phyloP scores from a whole-genome alignment of 2,329 filamentous ascomycete species.

The Aspergillus luchuensis region DNA sequence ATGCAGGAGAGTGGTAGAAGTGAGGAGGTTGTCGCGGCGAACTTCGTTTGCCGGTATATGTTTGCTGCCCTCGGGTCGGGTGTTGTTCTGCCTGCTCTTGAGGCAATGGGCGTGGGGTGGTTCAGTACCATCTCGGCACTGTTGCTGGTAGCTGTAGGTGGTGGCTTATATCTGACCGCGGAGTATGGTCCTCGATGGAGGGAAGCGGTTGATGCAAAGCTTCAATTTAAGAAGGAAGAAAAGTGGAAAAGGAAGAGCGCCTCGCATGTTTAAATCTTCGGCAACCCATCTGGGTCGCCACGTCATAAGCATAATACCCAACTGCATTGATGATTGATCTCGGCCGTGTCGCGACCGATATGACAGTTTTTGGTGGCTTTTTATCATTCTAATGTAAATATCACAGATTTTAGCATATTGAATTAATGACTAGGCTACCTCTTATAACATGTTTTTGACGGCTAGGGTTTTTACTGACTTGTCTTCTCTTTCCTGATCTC shows the following conservation, averaged over 20 bases:
- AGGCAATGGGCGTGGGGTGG: constrained; percentile 77
- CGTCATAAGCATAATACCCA: background rate
- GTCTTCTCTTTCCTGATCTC: too few species aligned
- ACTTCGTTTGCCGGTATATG: constrained; percentile 76
- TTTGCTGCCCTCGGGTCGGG: constrained; percentile 72
- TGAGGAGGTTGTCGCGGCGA: constrained; percentile 75
- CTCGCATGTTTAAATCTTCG: background rate
- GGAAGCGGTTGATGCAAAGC: constrained; percentile 55
- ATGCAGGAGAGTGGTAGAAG: constrained; percentile 64
- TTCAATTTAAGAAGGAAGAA: constrained; percentile 36
- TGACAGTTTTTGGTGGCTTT: background rate
- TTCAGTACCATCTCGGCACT: constrained; percentile 69
- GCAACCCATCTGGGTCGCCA: background rate
- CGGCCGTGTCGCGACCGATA: background rate
- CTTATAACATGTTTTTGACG: too few species aligned
- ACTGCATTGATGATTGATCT: background rate
- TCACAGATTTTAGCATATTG: background rate
- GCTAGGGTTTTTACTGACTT: too few species aligned
- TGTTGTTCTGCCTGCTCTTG: constrained; percentile 71
- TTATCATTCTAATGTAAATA: background rate
- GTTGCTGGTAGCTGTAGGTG: constrained; percentile 56
- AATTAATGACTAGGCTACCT: background rate
- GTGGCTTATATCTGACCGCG: constrained; percentile 52
- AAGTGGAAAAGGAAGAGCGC: constrained; percentile 18
- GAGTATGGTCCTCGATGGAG: constrained; percentile 56